phyloP scores from a whole-genome alignment of 345 rosid species.

The Excoecaria agallocha region DNA sequence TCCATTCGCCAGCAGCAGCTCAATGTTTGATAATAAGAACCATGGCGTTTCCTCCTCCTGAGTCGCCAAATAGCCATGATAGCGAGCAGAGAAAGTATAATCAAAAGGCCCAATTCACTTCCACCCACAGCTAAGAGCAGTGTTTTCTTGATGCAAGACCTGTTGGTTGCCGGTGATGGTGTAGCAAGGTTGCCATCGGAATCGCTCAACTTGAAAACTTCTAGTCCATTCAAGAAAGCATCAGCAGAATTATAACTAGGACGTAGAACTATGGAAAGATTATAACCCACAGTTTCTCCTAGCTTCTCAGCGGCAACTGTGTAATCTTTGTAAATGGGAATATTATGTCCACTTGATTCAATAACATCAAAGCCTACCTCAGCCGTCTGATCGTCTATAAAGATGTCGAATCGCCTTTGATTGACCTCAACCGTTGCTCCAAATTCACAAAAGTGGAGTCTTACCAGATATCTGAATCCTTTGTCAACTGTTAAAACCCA shows the following conservation, averaged over 20 bases:
- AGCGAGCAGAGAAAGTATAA: neutral
- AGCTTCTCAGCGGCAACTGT: neutral
- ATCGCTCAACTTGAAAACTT: too few species aligned
- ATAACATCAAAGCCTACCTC: constrained; percentile 10
- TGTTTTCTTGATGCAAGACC: too few species aligned
- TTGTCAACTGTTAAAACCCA: too few species aligned
- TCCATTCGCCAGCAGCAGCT: neutral
- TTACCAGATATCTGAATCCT: too few species aligned
- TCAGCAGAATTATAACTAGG: neutral
- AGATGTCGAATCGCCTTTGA: constrained; percentile 1
- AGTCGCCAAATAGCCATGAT: neutral
- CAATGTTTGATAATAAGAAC: neutral
- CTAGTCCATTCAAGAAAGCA: neutral
- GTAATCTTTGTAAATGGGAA: constrained; percentile 16
- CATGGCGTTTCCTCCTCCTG: neutral
- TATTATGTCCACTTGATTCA: neutral
- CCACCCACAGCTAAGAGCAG: neutral
- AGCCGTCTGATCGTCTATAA: constrained; percentile 9
- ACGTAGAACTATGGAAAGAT: neutral
- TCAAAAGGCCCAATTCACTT: neutral
- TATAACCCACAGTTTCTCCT: neutral
- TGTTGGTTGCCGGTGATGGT: neutral
- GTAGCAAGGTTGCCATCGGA: neutral
- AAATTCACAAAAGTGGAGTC: too few species aligned
- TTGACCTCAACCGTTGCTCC: neutral